Evolutionary conservation across 2,329 filamentous ascomycete species (phyloP).

Genomic region (Alternaria atra): DNA sequence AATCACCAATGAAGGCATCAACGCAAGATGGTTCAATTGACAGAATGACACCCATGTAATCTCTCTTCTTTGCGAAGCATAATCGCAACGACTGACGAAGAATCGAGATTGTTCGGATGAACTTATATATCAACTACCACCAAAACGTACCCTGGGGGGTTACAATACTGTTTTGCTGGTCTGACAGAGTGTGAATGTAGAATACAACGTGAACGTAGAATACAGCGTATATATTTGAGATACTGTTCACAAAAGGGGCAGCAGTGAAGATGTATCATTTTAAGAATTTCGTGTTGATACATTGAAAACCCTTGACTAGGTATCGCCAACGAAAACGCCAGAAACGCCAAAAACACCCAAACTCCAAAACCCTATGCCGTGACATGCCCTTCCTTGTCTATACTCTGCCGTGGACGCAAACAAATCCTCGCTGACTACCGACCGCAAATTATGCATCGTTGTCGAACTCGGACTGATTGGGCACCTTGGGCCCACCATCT

Average conservation of each 20-base stretch:
- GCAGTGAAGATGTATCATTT: not conserved
- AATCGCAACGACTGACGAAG: not conserved
- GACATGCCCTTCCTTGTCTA: not conserved
- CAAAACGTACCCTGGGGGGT: not conserved
- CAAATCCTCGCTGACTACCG: not conserved
- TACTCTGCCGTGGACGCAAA: not conserved
- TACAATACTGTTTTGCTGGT: no score
- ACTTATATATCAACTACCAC: not conserved
- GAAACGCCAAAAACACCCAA: not conserved
- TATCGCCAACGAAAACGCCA: not conserved
- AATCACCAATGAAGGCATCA: not conserved
- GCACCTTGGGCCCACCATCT: conserved; percentile 71
- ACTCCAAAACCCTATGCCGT: not conserved
- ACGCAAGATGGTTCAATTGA: not conserved
- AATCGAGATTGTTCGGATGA: not conserved
- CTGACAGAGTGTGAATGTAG: no score
- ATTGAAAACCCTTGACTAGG: not conserved
- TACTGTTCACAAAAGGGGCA: not conserved
- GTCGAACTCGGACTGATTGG: conserved; percentile 57
- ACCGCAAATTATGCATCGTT: conserved; percentile 43
- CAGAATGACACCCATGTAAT: no score
- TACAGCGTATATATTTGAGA: no score
- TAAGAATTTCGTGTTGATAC: not conserved
- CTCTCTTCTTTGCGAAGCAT: not conserved
- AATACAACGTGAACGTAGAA: no score